A percentile compares a stretch with the other conserved stretches of the same genome.
Conservation (phyloP, 345 rosid genomes). For the Eucalyptus marginata region DNA sequence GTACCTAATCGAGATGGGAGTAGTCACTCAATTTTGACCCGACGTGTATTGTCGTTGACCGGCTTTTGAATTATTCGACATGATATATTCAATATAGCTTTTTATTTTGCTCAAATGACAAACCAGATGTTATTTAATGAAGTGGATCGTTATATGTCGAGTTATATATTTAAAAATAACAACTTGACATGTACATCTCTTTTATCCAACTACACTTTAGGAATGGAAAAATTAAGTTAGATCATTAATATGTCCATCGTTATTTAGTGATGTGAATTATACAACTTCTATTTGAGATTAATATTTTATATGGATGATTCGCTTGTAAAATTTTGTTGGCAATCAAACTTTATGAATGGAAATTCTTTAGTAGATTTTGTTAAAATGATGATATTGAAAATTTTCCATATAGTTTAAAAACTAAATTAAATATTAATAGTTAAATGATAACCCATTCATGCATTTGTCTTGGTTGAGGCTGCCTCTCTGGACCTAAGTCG, state of each 20-base stretch:
- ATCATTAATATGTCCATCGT: neutral
- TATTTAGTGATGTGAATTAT: neutral
- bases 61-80: neutral
- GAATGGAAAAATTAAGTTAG: neutral
- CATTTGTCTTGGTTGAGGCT: too few relatives aligned
- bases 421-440: neutral
- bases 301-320: neutral
- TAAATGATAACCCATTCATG: neutral
- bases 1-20: neutral
- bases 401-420: neutral
- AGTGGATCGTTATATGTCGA: rapidly evolving
- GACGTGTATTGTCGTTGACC: rapidly evolving
- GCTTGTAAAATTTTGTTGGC: too few relatives aligned
- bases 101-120: neutral
- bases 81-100: neutral
- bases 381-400: neutral
- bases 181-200: too few relatives aligned
- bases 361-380: neutral
- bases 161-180: neutral
- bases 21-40: neutral
- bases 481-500: rapidly evolving
- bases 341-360: neutral
- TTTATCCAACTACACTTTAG: neutral
- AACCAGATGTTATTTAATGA: rapidly evolving
- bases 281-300: neutral